Evolutionary conservation across 805 yeast species (phyloP).

Genomic region (Candida insectorum): DNA sequence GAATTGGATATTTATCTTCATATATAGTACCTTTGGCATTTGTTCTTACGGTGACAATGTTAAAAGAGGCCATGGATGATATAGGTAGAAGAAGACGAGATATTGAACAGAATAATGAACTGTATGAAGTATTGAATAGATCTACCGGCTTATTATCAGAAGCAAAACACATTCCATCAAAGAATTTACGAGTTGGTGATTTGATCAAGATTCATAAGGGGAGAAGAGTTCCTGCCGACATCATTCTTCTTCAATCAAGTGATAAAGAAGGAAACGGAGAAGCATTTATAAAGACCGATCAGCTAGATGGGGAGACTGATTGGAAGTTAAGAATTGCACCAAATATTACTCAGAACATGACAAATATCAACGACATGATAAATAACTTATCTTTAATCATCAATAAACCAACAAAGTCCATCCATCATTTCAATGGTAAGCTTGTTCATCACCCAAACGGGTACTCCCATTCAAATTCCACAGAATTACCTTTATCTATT

Average conservation of each 20-base stretch:
- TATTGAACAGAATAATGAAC: conserved; percentile 80
- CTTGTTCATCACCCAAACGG: conserved; percentile 46
- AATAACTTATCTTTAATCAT: conserved; percentile 56
- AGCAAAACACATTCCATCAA: conserved; percentile 40
- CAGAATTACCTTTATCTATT: conserved; percentile 63
- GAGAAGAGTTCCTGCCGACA: conserved; percentile 89
- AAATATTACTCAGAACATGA: conserved; percentile 60
- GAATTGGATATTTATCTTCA: conserved; percentile 91
- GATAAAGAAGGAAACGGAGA: conserved; percentile 72
- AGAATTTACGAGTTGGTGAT: conserved; percentile 81
- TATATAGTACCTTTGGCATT: conserved; percentile 93
- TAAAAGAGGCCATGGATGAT: conserved; percentile 94
- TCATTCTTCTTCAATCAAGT: conserved; percentile 78
- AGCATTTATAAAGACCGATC: conserved; percentile 93
- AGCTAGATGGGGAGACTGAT: conserved; percentile 97
- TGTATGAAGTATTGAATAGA: conserved; percentile 61
- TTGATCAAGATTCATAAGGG: conserved; percentile 75
- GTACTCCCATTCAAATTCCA: conserved; percentile 13
- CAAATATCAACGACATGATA: conserved; percentile 46
- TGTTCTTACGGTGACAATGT: conserved; percentile 89
- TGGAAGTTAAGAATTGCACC: conserved; percentile 91
- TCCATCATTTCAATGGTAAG: conserved; percentile 78
- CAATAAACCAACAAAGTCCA: conserved; percentile 79
- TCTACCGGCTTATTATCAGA: conserved; percentile 18
- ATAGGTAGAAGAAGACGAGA: conserved; percentile 87